Conservation (phyloP, 2,329 filamentous ascomycete species). For the Alternaria brassicae region DNA sequence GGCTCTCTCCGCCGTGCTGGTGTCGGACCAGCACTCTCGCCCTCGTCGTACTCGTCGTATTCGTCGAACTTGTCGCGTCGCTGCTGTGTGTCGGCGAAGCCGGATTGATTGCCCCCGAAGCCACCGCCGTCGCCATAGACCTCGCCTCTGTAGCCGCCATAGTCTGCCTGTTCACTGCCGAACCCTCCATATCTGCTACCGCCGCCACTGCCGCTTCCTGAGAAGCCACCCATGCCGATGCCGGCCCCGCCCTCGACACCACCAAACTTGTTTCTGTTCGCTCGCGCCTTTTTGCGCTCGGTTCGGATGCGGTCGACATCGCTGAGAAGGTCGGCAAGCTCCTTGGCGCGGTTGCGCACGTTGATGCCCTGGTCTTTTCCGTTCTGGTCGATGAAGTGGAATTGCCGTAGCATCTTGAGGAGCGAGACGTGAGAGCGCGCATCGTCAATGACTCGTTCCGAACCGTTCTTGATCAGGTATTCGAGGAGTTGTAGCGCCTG, state of each 20-base stretch:
- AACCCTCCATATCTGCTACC: constrained; percentile 83
- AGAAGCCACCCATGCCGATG: constrained; percentile 61
- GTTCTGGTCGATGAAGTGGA: constrained; percentile 94
- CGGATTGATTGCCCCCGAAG: constrained; percentile 75
- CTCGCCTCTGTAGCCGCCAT: constrained; percentile 72
- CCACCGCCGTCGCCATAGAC: constrained; percentile 97
- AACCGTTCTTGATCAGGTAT: constrained; percentile 97
- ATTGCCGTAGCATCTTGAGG: constrained; percentile 97
- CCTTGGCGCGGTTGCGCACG: constrained; percentile 94
- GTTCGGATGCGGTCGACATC: constrained; percentile 85
- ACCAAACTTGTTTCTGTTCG: constrained; percentile 92
- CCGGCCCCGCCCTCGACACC: constrained; percentile 85
- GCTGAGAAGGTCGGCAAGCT: constrained; percentile 88
- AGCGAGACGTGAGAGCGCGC: constrained; percentile 93
- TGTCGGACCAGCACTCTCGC: constrained; percentile 58
- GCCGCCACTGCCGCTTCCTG: constrained; percentile 58
- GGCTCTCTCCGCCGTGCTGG: constrained; percentile 61
- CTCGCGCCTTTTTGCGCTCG: constrained; percentile 84
- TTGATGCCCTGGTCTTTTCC: constrained; percentile 99
- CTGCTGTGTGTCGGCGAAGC: constrained; percentile 71
- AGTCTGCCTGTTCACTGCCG: constrained; percentile 68
- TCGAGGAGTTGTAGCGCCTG: constrained; percentile 88
- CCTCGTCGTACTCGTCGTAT: constrained; percentile 96
- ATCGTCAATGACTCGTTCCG: constrained; percentile 96
- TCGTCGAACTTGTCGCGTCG: constrained; percentile 86